Base-by-base conservation (phyloP, 116 monocot genomes). In the Cymodocea nodosa region DNA sequence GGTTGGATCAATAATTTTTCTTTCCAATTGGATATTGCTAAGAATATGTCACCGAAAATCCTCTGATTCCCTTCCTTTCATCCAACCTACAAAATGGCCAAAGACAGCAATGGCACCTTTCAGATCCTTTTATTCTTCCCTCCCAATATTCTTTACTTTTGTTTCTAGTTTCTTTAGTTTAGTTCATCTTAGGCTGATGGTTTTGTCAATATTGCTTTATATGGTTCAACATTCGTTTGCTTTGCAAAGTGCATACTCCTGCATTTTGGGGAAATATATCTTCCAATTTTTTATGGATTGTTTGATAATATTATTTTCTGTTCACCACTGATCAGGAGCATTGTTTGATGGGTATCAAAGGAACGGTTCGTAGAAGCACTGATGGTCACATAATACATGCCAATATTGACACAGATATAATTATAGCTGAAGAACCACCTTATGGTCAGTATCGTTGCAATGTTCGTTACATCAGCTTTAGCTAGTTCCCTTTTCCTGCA, bases 361-460 rank as follows among this genome's bases (percentile, higher is more conserved):
- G 98, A 72, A 98, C 98, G 17, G 98, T 98, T 63, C 98, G 98
- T 65, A 92, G 98, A 50, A 98, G 98, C 73, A 89, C 98, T 52
- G 98, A 98, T 80, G 98, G 98, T 23, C 98, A 98, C 68, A 92
- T 98, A 51, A 98, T 98, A 63, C 98, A 98, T 83, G 98, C 98
- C 34, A 98, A 98, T 79, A 98, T 98, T 66, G 98, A 98, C 70
- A 98, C 98, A 14, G 98, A 98, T 73, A 81, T 98, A 63, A 89
- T 98, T 50, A 98, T 98, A 70, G 92, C 98, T 18, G 98, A 98
- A 81, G 98, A 98, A 60, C 92, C 98, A 62, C 71, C 75, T 65
- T 89, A 98, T 79, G 92, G 98, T 92, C 18, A 79, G 88, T 78
- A 59, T 14, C 15, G 62, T 70, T 30, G 30, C 30, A 39, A n/a